Conservation (phyloP, 2,329 filamentous ascomycete genomes). For the Hypoxylon sp. region DNA sequence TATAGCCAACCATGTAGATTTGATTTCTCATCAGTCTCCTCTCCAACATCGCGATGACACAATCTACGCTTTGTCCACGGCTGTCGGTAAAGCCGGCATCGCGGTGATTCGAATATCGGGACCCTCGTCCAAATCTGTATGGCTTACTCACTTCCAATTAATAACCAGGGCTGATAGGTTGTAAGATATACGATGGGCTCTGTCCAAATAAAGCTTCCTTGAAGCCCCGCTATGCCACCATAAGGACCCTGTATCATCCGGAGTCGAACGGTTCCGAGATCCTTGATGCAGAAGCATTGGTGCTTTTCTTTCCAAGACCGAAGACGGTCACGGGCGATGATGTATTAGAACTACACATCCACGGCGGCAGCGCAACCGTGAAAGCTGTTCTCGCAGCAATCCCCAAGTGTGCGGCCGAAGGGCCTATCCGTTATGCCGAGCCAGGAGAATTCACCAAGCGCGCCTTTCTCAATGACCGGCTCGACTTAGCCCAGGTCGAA, state of each 20-base stretch:
- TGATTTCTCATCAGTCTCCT: conserved; percentile 16
- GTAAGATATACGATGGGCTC: conserved; percentile 66
- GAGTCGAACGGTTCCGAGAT: conserved; percentile 64
- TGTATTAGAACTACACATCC: conserved; percentile 92
- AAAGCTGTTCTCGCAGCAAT: conserved; percentile 88
- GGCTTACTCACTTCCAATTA: conserved; percentile 12
- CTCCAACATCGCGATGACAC: conserved; percentile 66
- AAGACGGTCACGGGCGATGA: conserved; percentile 93
- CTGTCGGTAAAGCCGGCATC: conserved; percentile 87
- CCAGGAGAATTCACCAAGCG: conserved; percentile 95
- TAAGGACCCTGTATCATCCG: conserved; percentile 80
- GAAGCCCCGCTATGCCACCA: conserved; percentile 72
- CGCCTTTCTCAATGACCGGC: conserved; percentile 87
- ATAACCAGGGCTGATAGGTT: conserved; percentile 42
- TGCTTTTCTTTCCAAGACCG: conserved; percentile 86
- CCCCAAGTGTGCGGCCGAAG: conserved; percentile 61
- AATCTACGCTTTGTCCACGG: conserved; percentile 93
- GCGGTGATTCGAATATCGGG: conserved; percentile 92
- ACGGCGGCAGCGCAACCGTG: conserved; percentile 90
- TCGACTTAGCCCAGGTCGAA: conserved; percentile 89
- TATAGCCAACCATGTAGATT: conserved; percentile 20
- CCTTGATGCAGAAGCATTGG: conserved; percentile 81
- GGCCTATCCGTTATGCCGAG: conserved; percentile 84
- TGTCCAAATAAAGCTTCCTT: conserved; percentile 64
- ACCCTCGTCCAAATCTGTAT: conserved; percentile 70